phyloP scores from a whole-genome alignment of 257 asterid species.

The Verbascum thapsus region DNA sequence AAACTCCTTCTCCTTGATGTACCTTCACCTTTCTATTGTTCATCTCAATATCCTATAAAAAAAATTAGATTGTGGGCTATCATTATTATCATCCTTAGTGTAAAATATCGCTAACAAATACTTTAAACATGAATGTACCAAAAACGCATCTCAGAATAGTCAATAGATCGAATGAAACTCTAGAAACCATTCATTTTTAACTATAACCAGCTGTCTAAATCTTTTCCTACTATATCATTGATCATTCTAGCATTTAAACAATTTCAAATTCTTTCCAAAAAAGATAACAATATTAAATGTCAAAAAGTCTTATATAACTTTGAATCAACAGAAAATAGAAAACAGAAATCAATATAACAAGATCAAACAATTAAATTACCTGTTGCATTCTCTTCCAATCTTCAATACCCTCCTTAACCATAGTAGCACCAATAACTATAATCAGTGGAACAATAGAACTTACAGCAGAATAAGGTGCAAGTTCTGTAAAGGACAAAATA shows the following conservation, averaged over 20 bases:
- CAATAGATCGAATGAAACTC: no score
- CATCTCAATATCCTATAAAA: constrained; percentile 85
- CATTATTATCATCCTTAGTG: constrained; percentile 14
- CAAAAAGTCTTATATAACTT: not conserved
- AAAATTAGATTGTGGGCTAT: constrained; percentile 14
- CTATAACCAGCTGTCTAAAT: not conserved
- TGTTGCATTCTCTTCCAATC: constrained; percentile 76
- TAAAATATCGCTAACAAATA: not conserved
- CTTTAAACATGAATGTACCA: not conserved
- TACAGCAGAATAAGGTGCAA: constrained; percentile 74
- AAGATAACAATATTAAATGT: constrained; percentile 8
- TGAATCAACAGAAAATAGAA: not conserved
- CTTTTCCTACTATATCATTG: no score
- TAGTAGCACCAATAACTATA: constrained; percentile 72
- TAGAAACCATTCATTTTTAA: not conserved
- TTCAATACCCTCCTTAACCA: constrained; percentile 84
- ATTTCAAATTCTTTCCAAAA: not conserved
- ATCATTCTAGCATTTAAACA: not conserved
- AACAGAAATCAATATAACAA: no score
- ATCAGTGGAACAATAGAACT: constrained; percentile 72
- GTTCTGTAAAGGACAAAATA: constrained; percentile 64
- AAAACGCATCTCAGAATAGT: no score
- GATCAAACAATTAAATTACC: constrained; percentile 43
- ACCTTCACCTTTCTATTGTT: constrained; percentile 75
- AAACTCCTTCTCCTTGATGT: constrained; percentile 62